A percentile compares a stretch with the other conserved stretches of the same genome.
Evolutionary conservation across 495 filamentous ascomycete species (phyloP).

Genomic region (Tuber brumale): DNA sequence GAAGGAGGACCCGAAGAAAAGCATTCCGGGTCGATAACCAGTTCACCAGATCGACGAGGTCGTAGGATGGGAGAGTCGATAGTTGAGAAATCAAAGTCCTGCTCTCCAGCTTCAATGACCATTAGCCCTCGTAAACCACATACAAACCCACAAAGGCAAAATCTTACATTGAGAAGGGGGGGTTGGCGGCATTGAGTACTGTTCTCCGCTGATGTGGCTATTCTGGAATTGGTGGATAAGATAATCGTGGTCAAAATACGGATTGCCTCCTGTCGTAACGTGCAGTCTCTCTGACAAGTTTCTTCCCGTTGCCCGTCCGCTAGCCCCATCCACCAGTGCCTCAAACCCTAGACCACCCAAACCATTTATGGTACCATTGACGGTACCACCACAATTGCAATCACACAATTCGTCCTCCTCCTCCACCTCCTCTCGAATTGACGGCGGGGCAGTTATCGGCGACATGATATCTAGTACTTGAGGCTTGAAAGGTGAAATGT

Average conservation of each 20-base stretch:
- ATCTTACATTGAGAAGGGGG: conserved; percentile 39
- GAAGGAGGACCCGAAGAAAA: conserved; percentile 38
- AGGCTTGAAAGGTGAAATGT: conserved; percentile 30
- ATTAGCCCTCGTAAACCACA: conserved; percentile 14
- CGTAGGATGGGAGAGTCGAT: conserved; percentile 25
- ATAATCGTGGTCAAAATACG: conserved; percentile 22
- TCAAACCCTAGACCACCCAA: conserved; percentile 34
- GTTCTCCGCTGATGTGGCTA: not conserved
- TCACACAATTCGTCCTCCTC: conserved; percentile 25
- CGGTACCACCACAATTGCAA: conserved; percentile 24
- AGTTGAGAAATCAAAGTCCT: conserved; percentile 26
- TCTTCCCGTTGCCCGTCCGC: conserved; percentile 28
- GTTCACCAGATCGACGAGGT: conserved; percentile 24
- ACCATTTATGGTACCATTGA: conserved; percentile 4
- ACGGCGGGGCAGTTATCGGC: conserved; percentile 27
- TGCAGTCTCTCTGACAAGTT: conserved; percentile 30
- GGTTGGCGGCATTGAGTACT: conserved; percentile 36
- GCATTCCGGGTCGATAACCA: conserved; percentile 40
- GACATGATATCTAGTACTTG: conserved; percentile 20
- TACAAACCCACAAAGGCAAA: conserved; percentile 18
- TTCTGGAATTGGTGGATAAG: conserved; percentile 29
- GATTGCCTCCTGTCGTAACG: conserved; percentile 24
- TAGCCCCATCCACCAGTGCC: conserved; percentile 24
- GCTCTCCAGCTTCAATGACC: conserved; percentile 31
- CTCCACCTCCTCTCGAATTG: conserved; percentile 39